Conservation (phyloP, 2,329 filamentous ascomycete species). For the Aspergillus sp. region DNA sequence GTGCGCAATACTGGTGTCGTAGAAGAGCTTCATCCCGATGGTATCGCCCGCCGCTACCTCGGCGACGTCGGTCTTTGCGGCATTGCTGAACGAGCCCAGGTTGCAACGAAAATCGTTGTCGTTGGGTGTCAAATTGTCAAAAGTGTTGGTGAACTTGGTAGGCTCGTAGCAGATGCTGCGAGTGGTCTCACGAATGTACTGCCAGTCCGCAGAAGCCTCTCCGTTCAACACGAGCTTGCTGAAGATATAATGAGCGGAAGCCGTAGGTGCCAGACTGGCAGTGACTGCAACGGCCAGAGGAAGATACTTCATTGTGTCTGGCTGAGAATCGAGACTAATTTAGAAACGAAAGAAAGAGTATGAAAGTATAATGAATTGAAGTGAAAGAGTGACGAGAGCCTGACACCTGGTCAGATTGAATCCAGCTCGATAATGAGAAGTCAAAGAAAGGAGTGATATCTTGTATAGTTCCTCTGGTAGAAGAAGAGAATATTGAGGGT, state of each 20-base stretch:
- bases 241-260: constrained; percentile 22
- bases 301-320: constrained; percentile 13
- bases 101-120: constrained; percentile 23
- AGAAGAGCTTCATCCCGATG: constrained; percentile 20
- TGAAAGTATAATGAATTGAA: neutral
- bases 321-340: neutral
- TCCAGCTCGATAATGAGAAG: neutral
- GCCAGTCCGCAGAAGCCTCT: constrained; percentile 14
- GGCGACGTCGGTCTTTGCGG: constrained; percentile 21
- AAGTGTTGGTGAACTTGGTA: constrained; percentile 17
- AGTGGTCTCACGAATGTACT: constrained; percentile 22
- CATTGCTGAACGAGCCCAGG: constrained; percentile 19
- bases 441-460: neutral
- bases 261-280: constrained; percentile 12
- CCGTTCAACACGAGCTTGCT: constrained; percentile 20
- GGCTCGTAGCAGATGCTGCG: constrained; percentile 18
- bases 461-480: too few species aligned
- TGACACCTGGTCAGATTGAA: neutral
- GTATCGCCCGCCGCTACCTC: constrained; percentile 19
- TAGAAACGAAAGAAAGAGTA: neutral
- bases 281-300: neutral
- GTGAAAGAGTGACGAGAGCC: neutral
- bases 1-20: constrained; percentile 15
- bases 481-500: neutral
- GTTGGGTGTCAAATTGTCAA: constrained; percentile 20